A percentile compares a stretch with the other conserved stretches of the same genome.
phyloP scores from a whole-genome alignment of 176 grass and related monocot genomes.

The Pontederia paniculata region DNA sequence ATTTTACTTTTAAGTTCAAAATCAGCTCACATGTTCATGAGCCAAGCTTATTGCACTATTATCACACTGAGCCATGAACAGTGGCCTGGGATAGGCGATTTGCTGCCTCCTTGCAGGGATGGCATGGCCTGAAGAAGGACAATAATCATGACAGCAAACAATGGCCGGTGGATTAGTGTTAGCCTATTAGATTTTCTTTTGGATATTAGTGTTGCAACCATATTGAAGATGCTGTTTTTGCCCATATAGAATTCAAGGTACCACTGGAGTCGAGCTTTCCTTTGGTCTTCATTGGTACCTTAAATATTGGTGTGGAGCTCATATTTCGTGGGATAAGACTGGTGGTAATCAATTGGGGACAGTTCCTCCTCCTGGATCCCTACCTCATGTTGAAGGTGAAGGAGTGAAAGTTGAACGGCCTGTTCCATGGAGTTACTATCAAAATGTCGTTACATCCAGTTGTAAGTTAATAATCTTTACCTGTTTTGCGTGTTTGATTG shows the following conservation, averaged over 20 bases:
- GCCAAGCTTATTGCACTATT: too few species aligned
- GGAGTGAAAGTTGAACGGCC: slow-evolving; percentile 80
- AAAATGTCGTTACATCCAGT: slow-evolving; percentile 96
- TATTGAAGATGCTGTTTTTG: slow-evolving; percentile 8
- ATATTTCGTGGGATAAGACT: slow-evolving; percentile 98
- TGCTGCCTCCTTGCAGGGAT: too few species aligned
- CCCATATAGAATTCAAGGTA: slow-evolving; percentile 59
- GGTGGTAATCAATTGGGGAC: slow-evolving; percentile 60
- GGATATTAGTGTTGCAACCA: neutral
- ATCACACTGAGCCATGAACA: too few species aligned
- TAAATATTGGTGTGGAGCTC: slow-evolving; percentile 74
- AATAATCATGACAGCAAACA: too few species aligned
- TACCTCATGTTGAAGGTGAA: slow-evolving; percentile 39
- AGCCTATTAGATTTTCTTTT: neutral
- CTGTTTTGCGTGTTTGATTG: neutral
- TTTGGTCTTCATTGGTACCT: slow-evolving; percentile 95
- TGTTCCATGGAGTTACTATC: slow-evolving; percentile 93
- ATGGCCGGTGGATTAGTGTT: too few species aligned
- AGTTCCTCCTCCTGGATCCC: slow-evolving; percentile 46
- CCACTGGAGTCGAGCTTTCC: slow-evolving; percentile 63
- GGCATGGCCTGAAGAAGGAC: too few species aligned
- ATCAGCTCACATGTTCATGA: too few species aligned
- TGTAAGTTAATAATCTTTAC: slow-evolving; percentile 37
- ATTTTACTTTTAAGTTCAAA: too few species aligned
- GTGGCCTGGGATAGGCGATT: too few species aligned